These are phyloP conservation scores for Pythium periplocum DNA, from an alignment of 352 stramenopile species.

Conservation along the genomic window DNA sequence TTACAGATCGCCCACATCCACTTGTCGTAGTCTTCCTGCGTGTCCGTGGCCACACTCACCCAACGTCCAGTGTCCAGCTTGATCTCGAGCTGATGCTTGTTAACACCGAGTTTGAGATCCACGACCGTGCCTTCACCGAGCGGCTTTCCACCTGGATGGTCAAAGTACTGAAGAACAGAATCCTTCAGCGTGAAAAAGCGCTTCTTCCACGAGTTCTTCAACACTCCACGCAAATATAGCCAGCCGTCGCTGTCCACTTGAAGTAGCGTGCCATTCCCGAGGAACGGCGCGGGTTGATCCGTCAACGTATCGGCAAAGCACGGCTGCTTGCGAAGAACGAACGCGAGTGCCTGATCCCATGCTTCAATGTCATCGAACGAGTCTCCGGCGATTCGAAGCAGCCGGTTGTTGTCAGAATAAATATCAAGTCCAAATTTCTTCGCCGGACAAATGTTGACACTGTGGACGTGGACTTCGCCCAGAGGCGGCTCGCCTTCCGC, in stretches of 20 bases:
- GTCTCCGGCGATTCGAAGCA: constrained; percentile 59
- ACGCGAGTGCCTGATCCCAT: constrained; percentile 59
- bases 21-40: constrained; percentile 42
- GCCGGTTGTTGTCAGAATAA: constrained; percentile 80
- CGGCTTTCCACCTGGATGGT: constrained; percentile 50
- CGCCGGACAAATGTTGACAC: constrained; percentile 61
- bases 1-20: constrained; percentile 60
- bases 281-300: constrained; percentile 51
- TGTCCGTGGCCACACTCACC: constrained; percentile 60
- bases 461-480: constrained; percentile 58
- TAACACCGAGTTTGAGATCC: constrained; percentile 47
- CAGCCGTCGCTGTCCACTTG: constrained; percentile 59
- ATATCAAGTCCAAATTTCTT: constrained; percentile 71
- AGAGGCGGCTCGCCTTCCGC: constrained; percentile 46
- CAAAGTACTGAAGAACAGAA: constrained; percentile 54
- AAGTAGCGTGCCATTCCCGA: constrained; percentile 49
- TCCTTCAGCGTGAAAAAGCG: constrained; percentile 72
- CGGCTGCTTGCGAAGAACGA: constrained; percentile 37
- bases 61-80: constrained; percentile 57
- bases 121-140: constrained; percentile 59
- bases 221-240: constrained; percentile 63
- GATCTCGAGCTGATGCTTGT: constrained; percentile 46
- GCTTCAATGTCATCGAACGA: constrained; percentile 68
- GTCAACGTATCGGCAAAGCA: constrained; percentile 67
- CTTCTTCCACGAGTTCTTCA: constrained; percentile 57